A percentile compares a stretch with the other conserved stretches of the same genome.
Evolutionary conservation across 768 basidiomycete genomes (phyloP).

Genomic region (Rhodotorula sphaerocarpa): DNA sequence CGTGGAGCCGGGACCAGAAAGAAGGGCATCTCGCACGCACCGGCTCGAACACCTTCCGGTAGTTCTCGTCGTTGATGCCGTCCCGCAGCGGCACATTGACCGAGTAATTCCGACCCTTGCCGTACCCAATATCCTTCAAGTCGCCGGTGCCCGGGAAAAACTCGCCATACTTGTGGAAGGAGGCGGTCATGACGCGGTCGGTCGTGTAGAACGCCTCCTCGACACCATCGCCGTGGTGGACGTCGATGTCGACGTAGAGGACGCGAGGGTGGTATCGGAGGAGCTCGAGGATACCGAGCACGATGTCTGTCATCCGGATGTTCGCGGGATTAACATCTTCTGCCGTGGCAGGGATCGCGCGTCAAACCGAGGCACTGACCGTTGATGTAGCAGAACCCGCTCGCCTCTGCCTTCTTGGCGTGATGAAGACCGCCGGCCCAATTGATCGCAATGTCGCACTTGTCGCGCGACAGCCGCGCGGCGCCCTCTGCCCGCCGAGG

Average conservation of each 20-base stretch:
- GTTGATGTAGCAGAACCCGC: constrained; percentile 98
- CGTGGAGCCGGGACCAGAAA: not conserved
- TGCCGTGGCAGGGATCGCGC: not conserved
- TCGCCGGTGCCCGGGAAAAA: constrained; percentile 99
- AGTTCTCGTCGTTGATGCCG: constrained; percentile 89
- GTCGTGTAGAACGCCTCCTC: constrained; percentile 99
- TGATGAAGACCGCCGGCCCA: constrained; percentile 99
- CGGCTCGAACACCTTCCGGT: constrained; percentile 89
- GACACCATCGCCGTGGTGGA: constrained; percentile 97
- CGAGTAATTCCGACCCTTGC: constrained; percentile 88
- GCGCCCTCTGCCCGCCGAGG: constrained; percentile 67
- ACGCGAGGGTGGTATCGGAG: constrained; percentile 84
- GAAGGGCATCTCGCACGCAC: constrained; percentile 49
- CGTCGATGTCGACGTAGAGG: constrained; percentile 96
- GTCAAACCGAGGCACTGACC: constrained; percentile 49
- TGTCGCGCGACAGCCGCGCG: constrained; percentile 84
- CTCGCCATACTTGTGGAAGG: constrained; percentile 98
- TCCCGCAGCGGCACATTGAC: constrained; percentile 91
- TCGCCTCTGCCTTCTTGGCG: constrained; percentile 97
- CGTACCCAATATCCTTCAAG: constrained; percentile 85
- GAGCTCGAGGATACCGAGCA: constrained; percentile 89
- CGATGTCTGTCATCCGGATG: constrained; percentile 60
- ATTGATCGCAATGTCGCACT: constrained; percentile 97
- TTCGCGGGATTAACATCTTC: not conserved
- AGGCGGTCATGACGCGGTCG: constrained; percentile 95